Percentiles rank a stretch among this genome's conserved stretches.
Evolutionary conservation across 371 early-diverging fungal species (phyloP).

Genomic region (Gilbertella persicaria): DNA sequence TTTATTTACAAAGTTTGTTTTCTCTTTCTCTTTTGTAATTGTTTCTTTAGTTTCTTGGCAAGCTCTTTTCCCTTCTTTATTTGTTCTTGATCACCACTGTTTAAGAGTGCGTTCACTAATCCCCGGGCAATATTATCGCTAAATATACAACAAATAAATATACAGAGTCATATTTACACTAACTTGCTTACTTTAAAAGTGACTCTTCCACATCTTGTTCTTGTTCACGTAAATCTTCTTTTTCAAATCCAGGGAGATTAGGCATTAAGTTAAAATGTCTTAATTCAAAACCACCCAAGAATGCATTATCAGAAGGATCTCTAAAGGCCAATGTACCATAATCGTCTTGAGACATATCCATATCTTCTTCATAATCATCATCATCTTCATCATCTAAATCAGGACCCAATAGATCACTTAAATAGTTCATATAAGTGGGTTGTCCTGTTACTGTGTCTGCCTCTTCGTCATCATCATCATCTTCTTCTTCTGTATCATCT

Average conservation of each 20-base stretch:
- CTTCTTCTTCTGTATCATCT: not conserved
- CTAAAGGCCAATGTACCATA: conserved; percentile 25
- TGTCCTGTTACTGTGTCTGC: conserved; percentile 18
- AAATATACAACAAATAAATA: not conserved
- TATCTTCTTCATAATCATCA: conserved; percentile 22
- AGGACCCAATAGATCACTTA: conserved; percentile 27
- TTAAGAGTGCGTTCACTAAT: conserved; percentile 27
- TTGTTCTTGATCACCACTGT: conserved; percentile 23
- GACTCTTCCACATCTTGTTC: conserved; percentile 21
- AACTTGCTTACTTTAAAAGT: conserved; percentile 22
- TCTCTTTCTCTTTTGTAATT: conserved; percentile 6
- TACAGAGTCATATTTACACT: not conserved
- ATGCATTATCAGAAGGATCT: conserved; percentile 23
- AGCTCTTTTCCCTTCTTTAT: conserved; percentile 14
- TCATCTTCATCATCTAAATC: conserved; percentile 33
- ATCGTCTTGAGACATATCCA: conserved; percentile 12
- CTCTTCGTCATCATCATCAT: conserved; percentile 6
- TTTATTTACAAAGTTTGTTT: conserved; percentile 1
- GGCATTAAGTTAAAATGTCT: conserved; percentile 25
- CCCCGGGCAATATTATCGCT: conserved; percentile 32
- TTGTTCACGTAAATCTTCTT: conserved; percentile 19
- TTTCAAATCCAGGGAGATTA: conserved; percentile 15
- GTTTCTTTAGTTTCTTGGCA: conserved; percentile 15
- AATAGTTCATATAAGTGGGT: conserved; percentile 18
- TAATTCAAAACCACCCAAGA: conserved; percentile 30